These are phyloP conservation scores for Tricholoma bakamatsutake DNA, from an alignment of 768 basidiomycete genomes.

Conservation along the genomic window DNA sequence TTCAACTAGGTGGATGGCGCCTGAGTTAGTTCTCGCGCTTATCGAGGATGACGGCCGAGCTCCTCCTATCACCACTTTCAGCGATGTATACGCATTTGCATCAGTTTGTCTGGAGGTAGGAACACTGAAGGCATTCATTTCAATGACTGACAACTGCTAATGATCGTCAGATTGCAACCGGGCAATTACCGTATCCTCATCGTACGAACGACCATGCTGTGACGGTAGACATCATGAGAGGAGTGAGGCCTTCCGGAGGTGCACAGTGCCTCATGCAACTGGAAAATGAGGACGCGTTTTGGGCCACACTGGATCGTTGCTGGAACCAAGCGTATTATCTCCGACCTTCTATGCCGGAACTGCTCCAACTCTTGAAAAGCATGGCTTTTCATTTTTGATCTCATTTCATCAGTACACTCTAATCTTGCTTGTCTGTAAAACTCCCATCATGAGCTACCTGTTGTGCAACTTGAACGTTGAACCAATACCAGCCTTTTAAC, in stretches of 20 bases:
- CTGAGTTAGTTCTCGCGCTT: conserved; percentile 47
- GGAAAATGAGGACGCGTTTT: conserved; percentile 32
- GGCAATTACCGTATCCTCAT: conserved; percentile 44
- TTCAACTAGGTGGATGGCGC: conserved; percentile 51
- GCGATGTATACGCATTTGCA: conserved; percentile 58
- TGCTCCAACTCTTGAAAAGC: conserved; percentile 25
- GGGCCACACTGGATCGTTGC: conserved; percentile 39
- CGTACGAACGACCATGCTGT: conserved; percentile 52
- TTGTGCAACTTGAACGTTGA: background rate
- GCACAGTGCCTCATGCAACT: conserved; percentile 21
- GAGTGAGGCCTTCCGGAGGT: conserved; percentile 39
- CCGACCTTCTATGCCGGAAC: conserved; percentile 39
- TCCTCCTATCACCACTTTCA: conserved; percentile 43
- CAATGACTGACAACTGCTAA: background rate
- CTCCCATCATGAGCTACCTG: background rate
- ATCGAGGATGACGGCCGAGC: conserved; percentile 38
- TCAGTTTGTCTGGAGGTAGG: conserved; percentile 55
- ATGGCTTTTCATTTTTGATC: conserved; percentile 7
- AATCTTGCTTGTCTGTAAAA: background rate
- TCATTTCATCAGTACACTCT: background rate
- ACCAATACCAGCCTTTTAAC: background rate
- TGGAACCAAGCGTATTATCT: conserved; percentile 33
- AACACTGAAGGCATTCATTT: too few species aligned
- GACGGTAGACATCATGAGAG: conserved; percentile 47
- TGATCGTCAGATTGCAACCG: conserved; percentile 40